Conservation (phyloP, 2,329 filamentous ascomycete genomes). For the Alternaria postmessia region DNA sequence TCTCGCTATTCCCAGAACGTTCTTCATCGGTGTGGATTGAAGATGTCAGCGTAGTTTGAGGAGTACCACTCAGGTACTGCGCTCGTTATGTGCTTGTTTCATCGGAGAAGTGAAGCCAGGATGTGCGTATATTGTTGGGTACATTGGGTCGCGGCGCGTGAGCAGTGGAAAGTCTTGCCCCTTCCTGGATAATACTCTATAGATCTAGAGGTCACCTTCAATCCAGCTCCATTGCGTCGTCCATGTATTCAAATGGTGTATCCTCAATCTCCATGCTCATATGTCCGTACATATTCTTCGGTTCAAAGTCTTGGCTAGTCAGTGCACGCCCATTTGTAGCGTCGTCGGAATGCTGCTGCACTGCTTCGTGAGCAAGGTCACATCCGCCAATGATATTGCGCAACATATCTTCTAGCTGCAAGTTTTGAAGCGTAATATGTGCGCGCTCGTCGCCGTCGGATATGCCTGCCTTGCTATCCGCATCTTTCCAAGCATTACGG, state of each 20-base stretch:
- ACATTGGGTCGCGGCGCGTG: background rate
- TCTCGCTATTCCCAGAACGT: background rate
- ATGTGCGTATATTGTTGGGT: background rate
- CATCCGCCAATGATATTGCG: conserved; percentile 65
- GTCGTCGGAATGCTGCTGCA: conserved; percentile 38
- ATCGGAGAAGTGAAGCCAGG: background rate
- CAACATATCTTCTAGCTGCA: conserved; percentile 69
- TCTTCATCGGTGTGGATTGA: background rate
- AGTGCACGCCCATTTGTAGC: conserved; percentile 15
- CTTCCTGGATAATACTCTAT: background rate
- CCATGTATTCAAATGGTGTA: conserved; percentile 43
- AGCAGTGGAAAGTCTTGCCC: background rate
- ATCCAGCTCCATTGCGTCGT: conserved; percentile 49
- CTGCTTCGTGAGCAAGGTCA: conserved; percentile 61
- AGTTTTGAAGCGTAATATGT: conserved; percentile 61
- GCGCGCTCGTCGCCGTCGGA: conserved; percentile 32
- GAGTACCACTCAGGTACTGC: background rate
- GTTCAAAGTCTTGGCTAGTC: conserved; percentile 35
- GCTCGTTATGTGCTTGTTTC: background rate
- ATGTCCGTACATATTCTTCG: conserved; percentile 10
- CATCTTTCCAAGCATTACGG: conserved; percentile 76
- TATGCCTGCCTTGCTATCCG: conserved; percentile 55
- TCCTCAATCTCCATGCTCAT: conserved; percentile 31
- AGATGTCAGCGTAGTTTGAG: background rate
- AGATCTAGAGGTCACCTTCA: conserved; percentile 9